phyloP scores from a whole-genome alignment of 352 stramenopile genomes.

The Pythium dissotocum region DNA sequence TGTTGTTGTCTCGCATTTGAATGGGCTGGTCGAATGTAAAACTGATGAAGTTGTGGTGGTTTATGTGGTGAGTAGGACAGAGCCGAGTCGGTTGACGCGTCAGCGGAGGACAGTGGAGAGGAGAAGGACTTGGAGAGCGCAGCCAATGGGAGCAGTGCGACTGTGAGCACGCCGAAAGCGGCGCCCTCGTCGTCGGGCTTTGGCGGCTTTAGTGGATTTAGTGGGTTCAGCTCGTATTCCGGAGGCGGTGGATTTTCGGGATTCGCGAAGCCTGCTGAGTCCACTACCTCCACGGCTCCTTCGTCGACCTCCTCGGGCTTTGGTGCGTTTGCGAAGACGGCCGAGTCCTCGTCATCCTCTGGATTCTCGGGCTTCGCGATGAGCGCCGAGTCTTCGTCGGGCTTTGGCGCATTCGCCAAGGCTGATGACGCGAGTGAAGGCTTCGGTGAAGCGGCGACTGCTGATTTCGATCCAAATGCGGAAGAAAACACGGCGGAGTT shows the following conservation, averaged over 20 bases:
- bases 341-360: conserved; percentile 1
- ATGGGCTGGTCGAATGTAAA: neutral
- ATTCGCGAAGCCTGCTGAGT: conserved; percentile 36
- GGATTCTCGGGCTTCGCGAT: conserved; percentile 23
- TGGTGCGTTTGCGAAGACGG: conserved; percentile 16
- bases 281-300: conserved; percentile 12
- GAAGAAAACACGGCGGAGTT: conserved; percentile 37
- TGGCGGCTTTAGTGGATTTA: conserved; percentile 56
- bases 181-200: conserved; percentile 45
- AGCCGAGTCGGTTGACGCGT: conserved; percentile 19
- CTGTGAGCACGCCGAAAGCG: conserved; percentile 18
- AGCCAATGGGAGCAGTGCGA: conserved; percentile 11
- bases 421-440: conserved; percentile 20
- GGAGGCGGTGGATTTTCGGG: conserved; percentile 49
- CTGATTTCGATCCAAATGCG: conserved; percentile 45
- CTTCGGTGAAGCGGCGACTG: conserved; percentile 38
- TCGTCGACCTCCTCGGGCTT: conserved; percentile 36
- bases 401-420: conserved; percentile 28
- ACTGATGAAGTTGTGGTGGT: neutral
- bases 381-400: conserved; percentile 18
- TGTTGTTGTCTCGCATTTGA: neutral
- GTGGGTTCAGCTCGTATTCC: conserved; percentile 62
- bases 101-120: conserved; percentile 21
- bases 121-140: conserved; percentile 20
- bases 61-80: conserved; percentile 18